Percentiles rank a stretch among this genome's conserved stretches.
Evolutionary conservation across 192 early-diverging fungal genomes (phyloP).

Genomic region (Entomortierella beljakovae): DNA sequence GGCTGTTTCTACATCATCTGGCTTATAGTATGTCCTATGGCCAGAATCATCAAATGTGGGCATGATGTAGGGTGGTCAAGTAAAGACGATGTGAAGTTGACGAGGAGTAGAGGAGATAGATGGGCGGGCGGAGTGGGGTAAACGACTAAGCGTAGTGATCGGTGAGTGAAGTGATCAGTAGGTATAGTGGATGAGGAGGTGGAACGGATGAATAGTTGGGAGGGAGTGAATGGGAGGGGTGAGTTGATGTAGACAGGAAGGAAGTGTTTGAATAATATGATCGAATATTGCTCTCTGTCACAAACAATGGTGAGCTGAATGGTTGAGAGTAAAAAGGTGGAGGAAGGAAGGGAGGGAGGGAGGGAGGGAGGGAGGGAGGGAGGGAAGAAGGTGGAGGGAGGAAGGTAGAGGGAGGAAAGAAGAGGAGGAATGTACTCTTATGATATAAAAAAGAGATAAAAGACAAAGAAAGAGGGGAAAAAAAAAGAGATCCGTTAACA

Average conservation of each 20-base stretch:
- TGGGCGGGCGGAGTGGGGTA: no score
- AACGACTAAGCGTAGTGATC: neutral
- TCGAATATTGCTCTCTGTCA: no score
- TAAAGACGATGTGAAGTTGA: no score
- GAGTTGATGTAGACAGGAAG: no score
- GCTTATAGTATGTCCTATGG: neutral
- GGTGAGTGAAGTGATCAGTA: neutral
- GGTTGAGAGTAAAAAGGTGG: no score
- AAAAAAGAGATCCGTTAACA: neutral
- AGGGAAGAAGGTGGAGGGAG: neutral
- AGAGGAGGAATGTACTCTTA: neutral
- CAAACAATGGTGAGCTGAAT: no score
- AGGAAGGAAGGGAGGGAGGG: neutral
- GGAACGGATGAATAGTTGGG: neutral
- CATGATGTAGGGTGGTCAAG: neutral
- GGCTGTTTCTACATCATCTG: slow-evolving; percentile 30
- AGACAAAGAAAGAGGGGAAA: neutral
- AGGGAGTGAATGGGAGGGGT: no score
- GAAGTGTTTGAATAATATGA: no score
- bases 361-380: neutral
- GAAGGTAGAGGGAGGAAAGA: neutral
- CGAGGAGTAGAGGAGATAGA: no score
- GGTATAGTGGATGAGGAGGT: neutral
- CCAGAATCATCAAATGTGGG: neutral
- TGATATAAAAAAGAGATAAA: neutral